Evolutionary conservation across 2,329 filamentous ascomycete species (phyloP).

Genomic region (Talaromyces sp.): DNA sequence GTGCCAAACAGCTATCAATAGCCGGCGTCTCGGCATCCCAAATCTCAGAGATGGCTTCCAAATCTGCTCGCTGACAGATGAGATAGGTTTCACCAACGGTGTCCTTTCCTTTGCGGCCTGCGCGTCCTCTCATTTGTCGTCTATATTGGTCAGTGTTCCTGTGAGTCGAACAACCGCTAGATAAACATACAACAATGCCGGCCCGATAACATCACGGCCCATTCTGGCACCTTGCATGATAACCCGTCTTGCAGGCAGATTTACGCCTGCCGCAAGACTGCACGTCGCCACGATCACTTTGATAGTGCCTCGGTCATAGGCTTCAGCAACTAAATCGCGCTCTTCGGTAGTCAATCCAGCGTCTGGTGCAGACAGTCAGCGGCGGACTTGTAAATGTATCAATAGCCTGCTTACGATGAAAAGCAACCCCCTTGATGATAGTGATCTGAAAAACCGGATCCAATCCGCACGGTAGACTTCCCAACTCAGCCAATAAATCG

Average conservation of each 20-base stretch:
- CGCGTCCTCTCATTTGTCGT: constrained; percentile 75
- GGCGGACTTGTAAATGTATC: not conserved
- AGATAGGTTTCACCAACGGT: constrained; percentile 74
- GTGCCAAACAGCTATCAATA: constrained; percentile 65
- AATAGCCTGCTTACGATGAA: constrained; percentile 59
- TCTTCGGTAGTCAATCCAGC: constrained; percentile 67
- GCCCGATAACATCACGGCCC: constrained; percentile 72
- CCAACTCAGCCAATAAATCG: constrained; percentile 64
- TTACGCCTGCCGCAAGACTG: constrained; percentile 79
- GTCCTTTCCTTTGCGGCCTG: constrained; percentile 74
- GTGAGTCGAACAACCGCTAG: not conserved
- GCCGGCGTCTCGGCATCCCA: constrained; percentile 70
- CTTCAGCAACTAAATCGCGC: constrained; percentile 66
- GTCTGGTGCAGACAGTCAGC: constrained; percentile 28
- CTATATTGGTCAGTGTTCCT: constrained; percentile 26
- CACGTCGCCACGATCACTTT: constrained; percentile 74
- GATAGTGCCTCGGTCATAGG: constrained; percentile 65
- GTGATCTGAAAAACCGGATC: constrained; percentile 65
- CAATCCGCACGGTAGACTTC: constrained; percentile 63
- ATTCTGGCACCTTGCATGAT: constrained; percentile 73
- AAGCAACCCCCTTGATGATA: constrained; percentile 65
- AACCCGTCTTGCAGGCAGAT: constrained; percentile 67
- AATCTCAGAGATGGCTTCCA: constrained; percentile 67
- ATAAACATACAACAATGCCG: constrained; percentile 62
- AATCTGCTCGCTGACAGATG: constrained; percentile 65